Evolutionary conservation across 805 yeast genomes (phyloP).

Genomic region (Wickerhamomyces rabaulensis): DNA sequence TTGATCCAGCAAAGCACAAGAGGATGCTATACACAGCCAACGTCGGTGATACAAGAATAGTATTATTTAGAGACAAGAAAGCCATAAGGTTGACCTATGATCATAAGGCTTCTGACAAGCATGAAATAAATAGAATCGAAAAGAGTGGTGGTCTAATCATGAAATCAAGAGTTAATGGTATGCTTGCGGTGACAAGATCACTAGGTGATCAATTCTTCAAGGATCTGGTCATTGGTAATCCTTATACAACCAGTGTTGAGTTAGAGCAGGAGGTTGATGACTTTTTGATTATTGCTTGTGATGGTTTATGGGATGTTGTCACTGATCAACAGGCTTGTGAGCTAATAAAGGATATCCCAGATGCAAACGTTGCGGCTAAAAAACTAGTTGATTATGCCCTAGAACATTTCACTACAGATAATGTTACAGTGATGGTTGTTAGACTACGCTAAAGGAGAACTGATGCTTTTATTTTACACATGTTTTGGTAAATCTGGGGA

Average conservation of each 20-base stretch:
- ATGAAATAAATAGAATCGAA: constrained; percentile 72
- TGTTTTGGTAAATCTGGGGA: neutral
- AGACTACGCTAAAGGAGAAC: constrained; percentile 17
- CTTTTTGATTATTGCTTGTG: constrained; percentile 87
- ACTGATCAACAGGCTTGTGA: constrained; percentile 81
- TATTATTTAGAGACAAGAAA: constrained; percentile 66
- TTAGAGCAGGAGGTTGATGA: constrained; percentile 56
- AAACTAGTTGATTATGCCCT: constrained; percentile 69
- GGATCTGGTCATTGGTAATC: constrained; percentile 80
- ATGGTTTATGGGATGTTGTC: constrained; percentile 95
- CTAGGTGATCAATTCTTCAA: constrained; percentile 93
- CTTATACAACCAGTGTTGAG: constrained; percentile 87
- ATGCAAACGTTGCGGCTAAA: constrained; percentile 65
- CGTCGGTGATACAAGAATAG: constrained; percentile 89
- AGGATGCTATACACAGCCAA: constrained; percentile 89
- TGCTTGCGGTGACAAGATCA: constrained; percentile 90
- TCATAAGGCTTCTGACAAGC: constrained; percentile 82
- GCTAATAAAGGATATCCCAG: constrained; percentile 46
- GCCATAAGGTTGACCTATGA: constrained; percentile 85
- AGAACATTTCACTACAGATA: constrained; percentile 78
- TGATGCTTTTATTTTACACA: neutral
- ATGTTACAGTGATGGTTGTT: constrained; percentile 90
- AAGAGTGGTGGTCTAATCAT: constrained; percentile 81
- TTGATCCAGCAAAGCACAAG: constrained; percentile 39
- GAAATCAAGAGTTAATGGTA: constrained; percentile 92